phyloP scores from a whole-genome alignment of 768 basidiomycete genomes.

The Panellus pusillus region DNA sequence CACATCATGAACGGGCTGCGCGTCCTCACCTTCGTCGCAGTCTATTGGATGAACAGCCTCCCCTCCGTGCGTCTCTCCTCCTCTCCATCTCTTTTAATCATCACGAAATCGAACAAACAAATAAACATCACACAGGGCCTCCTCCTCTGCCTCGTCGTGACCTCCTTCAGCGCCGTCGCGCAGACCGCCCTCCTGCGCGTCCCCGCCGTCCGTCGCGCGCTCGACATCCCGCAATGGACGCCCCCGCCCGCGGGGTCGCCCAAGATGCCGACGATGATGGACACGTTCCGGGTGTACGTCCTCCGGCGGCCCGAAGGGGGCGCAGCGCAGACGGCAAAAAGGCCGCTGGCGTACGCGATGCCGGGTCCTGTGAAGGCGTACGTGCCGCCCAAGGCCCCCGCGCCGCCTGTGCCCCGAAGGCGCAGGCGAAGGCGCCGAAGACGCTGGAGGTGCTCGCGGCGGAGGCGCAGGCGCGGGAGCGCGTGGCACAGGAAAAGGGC shows the following conservation, averaged over 20 bases:
- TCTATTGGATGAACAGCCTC: constrained; percentile 51
- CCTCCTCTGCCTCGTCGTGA: constrained; percentile 42
- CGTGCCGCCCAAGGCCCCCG: constrained; percentile 3
- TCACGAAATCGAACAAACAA: too few relatives aligned
- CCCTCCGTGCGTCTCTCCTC: constrained; percentile 58
- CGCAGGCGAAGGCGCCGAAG: too few relatives aligned
- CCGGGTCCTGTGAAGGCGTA: not conserved
- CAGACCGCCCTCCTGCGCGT: constrained; percentile 52
- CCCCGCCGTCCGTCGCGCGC: constrained; percentile 38
- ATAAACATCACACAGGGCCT: constrained; percentile 37
- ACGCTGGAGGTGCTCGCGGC: constrained; percentile 5
- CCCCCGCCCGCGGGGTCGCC: constrained; percentile 29
- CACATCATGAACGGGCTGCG: constrained; percentile 73
- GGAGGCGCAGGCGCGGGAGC: constrained; percentile 2
- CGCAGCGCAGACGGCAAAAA: not conserved
- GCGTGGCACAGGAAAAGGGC: not conserved
- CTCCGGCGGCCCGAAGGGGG: not conserved
- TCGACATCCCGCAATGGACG: constrained; percentile 36
- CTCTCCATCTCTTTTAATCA: not conserved
- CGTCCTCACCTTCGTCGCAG: constrained; percentile 49
- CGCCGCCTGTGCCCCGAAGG: not conserved
- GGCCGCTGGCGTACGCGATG: not conserved
- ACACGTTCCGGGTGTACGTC: constrained; percentile 2
- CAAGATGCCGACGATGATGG: constrained; percentile 31
- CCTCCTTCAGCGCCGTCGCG: constrained; percentile 41